Evolutionary conservation across 2,329 filamentous ascomycete genomes (phyloP).

Genomic region (Curvularia sp.): DNA sequence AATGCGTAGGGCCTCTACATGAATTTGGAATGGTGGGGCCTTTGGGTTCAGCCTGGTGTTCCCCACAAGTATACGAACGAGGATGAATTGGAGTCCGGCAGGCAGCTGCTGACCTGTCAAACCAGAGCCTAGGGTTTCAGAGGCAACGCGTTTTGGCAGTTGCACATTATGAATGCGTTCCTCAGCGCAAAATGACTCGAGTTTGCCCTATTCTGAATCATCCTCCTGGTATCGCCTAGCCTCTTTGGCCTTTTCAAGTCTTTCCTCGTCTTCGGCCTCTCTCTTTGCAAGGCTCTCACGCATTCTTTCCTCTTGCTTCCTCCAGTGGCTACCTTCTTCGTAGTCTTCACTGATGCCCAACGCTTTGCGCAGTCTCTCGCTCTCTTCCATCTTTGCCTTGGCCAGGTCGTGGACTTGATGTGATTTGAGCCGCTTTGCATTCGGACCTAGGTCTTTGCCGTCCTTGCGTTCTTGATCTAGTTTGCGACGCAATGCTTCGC

Average conservation of each 20-base stretch:
- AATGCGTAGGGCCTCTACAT: conserved; percentile 4
- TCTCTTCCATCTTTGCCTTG: conserved; percentile 95
- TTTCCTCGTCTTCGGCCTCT: conserved; percentile 46
- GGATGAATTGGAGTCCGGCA: background rate
- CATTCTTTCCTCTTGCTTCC: conserved; percentile 76
- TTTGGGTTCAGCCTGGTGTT: background rate
- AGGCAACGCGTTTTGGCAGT: background rate
- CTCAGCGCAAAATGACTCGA: background rate
- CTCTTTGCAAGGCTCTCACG: conserved; percentile 54
- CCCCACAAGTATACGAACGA: background rate
- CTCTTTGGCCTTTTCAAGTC: conserved; percentile 32
- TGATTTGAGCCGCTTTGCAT: conserved; percentile 72
- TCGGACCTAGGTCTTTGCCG: conserved; percentile 45
- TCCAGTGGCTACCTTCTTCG: conserved; percentile 86
- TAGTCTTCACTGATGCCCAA: conserved; percentile 87
- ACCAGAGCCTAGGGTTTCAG: background rate
- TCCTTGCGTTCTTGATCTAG: conserved; percentile 59
- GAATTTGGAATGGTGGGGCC: background rate
- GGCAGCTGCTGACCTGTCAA: background rate
- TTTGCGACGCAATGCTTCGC: conserved; percentile 69
- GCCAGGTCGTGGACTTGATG: conserved; percentile 97
- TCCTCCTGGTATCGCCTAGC: conserved; percentile 36
- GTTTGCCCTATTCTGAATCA: conserved; percentile 37
- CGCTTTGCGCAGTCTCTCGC: conserved; percentile 82
- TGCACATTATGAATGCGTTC: conserved; percentile 1